phyloP scores from a whole-genome alignment of 306 rosid genomes.

The Corylus americana region DNA sequence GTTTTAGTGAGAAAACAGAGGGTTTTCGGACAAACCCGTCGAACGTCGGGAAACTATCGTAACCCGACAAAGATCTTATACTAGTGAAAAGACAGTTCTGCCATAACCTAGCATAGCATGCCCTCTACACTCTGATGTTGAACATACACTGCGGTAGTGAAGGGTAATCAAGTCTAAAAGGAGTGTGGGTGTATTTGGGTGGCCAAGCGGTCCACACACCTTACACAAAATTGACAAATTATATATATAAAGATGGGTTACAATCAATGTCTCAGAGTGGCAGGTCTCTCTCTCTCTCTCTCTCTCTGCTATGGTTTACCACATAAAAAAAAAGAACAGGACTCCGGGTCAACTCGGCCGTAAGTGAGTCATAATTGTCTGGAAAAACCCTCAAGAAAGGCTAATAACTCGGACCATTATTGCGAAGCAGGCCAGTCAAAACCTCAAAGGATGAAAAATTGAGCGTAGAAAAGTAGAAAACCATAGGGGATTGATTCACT shows the following conservation, averaged over 20 bases:
- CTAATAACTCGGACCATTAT: background rate
- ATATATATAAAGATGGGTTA: constrained; percentile 37
- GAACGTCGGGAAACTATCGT: constrained; percentile 38
- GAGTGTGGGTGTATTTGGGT: background rate
- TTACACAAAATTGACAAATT: constrained; percentile 51
- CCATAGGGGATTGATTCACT: background rate
- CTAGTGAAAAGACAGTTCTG: too few species aligned
- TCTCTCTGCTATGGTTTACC: constrained; percentile 23
- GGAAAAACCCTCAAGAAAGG: background rate
- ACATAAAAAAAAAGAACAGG: too few species aligned
- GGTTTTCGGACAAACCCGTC: constrained; percentile 17
- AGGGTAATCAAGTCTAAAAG: constrained; percentile 15
- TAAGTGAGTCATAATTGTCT: constrained; percentile 21
- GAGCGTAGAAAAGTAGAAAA: constrained; percentile 6
- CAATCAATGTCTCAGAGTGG: constrained; percentile 57
- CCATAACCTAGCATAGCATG: too few species aligned
- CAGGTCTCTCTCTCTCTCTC: constrained; percentile 44
- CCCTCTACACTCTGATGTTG: too few species aligned
- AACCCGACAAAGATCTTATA: constrained; percentile 47
- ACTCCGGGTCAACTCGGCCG: constrained; percentile 34
- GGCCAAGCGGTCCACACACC: constrained; percentile 26
- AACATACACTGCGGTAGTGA: constrained; percentile 6
- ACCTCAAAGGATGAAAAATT: background rate
- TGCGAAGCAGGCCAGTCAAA: background rate
- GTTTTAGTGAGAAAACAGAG: constrained; percentile 11